Conservation (phyloP, 139 green algal genomes). For the Nannochloris sp. region DNA sequence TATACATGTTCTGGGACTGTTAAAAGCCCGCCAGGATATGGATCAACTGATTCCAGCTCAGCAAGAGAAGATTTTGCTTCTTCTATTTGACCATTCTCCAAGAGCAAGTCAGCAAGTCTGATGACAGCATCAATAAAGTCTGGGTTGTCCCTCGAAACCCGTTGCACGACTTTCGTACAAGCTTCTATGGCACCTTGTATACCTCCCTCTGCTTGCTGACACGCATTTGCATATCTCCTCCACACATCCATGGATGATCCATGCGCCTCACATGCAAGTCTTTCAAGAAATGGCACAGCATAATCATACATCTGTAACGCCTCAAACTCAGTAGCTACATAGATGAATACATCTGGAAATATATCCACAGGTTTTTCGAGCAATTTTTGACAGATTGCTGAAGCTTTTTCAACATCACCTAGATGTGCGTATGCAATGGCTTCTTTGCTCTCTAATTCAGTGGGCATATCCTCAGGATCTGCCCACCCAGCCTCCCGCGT, state of each 20-base stretch:
- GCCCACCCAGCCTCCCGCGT: slow-evolving; percentile 24
- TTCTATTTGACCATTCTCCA: slow-evolving; percentile 65
- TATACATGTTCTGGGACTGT: neutral
- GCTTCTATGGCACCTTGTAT: slow-evolving; percentile 19
- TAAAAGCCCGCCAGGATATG: neutral
- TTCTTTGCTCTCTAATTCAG: slow-evolving; percentile 53
- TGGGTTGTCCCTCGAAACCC: slow-evolving; percentile 5
- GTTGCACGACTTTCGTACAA: slow-evolving; percentile 21
- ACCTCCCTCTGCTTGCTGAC: slow-evolving; percentile 25
- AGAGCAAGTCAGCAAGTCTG: slow-evolving; percentile 76
- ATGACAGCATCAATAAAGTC: slow-evolving; percentile 51
- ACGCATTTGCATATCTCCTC: slow-evolving; percentile 35
- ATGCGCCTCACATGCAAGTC: slow-evolving; percentile 22
- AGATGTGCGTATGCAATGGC: slow-evolving; percentile 48
- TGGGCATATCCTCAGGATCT: slow-evolving; percentile 33
- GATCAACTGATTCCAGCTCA: neutral
- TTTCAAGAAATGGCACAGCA: slow-evolving; percentile 38
- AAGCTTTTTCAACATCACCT: slow-evolving; percentile 29
- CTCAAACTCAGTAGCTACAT: slow-evolving; percentile 40
- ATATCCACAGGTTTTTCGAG: slow-evolving; percentile 28
- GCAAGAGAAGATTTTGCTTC: slow-evolving; percentile 4
- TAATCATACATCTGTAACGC: slow-evolving; percentile 21
- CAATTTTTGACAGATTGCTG: slow-evolving; percentile 20
- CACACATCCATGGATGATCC: slow-evolving; percentile 37
- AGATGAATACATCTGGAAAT: slow-evolving; percentile 55